Evolutionary conservation across 1,284 basidiomycete genomes (phyloP).

Genomic region (Clitocybe nebularis): DNA sequence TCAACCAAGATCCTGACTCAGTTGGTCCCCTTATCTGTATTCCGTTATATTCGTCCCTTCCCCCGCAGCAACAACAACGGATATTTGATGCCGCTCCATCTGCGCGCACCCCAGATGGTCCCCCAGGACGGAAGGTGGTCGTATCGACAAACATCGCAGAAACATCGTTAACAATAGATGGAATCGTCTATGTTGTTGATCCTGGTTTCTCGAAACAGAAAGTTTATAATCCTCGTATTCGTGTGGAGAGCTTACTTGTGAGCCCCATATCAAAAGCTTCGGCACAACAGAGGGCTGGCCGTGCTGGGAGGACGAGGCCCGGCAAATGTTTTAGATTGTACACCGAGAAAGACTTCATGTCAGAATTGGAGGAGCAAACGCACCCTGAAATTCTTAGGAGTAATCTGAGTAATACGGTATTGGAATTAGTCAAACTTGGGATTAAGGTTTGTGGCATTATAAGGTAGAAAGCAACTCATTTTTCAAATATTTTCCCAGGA

Average conservation of each 20-base stretch:
- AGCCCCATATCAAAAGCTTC: constrained; percentile 96
- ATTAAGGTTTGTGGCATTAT: constrained; percentile 51
- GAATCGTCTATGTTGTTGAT: constrained; percentile 98
- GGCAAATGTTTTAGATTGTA: constrained; percentile 98
- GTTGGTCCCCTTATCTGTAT: constrained; percentile 88
- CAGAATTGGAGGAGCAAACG: constrained; percentile 92
- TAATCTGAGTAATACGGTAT: constrained; percentile 90
- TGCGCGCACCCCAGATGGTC: constrained; percentile 59
- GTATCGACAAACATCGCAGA: constrained; percentile 98
- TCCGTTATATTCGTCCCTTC: constrained; percentile 92
- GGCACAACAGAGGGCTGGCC: constrained; percentile 94
- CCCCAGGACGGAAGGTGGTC: constrained; percentile 91
- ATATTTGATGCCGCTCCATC: constrained; percentile 90
- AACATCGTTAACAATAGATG: constrained; percentile 96
- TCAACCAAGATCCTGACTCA: constrained; percentile 64
- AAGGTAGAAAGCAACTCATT: background rate
- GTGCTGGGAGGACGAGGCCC: constrained; percentile 92
- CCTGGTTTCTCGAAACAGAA: constrained; percentile 98
- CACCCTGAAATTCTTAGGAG: constrained; percentile 94
- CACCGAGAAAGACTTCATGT: constrained; percentile 97
- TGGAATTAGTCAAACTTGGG: constrained; percentile 93
- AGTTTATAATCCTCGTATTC: constrained; percentile 94
- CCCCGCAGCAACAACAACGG: constrained; percentile 89
- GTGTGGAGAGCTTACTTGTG: constrained; percentile 92
- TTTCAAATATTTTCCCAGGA: constrained; percentile 44